Evolutionary conservation across 306 rosid species (phyloP).

Genomic region (Senna siamea): DNA sequence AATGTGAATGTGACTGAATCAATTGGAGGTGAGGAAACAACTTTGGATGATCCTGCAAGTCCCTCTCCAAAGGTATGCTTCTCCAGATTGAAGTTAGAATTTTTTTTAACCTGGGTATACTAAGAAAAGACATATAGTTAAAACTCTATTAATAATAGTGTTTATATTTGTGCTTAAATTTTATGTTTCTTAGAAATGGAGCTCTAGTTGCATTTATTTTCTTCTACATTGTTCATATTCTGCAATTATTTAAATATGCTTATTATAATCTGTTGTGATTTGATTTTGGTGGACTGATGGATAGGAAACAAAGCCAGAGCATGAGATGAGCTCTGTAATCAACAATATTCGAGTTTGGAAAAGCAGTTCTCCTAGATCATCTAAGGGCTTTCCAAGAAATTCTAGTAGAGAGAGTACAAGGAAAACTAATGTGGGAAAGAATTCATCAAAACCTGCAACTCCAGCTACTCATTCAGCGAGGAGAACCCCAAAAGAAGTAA

Average conservation of each 20-base stretch:
- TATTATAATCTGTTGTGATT: constrained; percentile 15
- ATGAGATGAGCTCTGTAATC: constrained; percentile 33
- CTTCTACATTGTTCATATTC: constrained; percentile 17
- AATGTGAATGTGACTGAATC: constrained; percentile 39
- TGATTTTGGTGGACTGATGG: constrained; percentile 43
- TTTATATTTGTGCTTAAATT: constrained; percentile 4
- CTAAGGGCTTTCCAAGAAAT: constrained; percentile 39
- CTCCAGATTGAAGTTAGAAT: not conserved
- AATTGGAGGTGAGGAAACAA: constrained; percentile 38
- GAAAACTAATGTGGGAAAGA: constrained; percentile 39
- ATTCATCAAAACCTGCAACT: constrained; percentile 39
- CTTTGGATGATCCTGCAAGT: constrained; percentile 38
- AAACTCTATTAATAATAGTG: not conserved
- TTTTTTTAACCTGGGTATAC: constrained; percentile 15
- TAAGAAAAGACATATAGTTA: not conserved
- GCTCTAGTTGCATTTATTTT: constrained; percentile 16
- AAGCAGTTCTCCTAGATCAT: constrained; percentile 35
- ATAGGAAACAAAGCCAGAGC: constrained; percentile 43
- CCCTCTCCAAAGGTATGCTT: constrained; percentile 55
- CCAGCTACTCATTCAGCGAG: constrained; percentile 30
- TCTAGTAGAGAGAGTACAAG: constrained; percentile 45
- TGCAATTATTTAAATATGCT: constrained; percentile 5
- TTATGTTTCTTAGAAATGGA: not conserved
- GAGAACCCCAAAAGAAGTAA: constrained; percentile 59
- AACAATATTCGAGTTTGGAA: constrained; percentile 40